Base-by-base conservation (phyloP, 169 alveolate species). In the Plasmodium yoelii region DNA sequence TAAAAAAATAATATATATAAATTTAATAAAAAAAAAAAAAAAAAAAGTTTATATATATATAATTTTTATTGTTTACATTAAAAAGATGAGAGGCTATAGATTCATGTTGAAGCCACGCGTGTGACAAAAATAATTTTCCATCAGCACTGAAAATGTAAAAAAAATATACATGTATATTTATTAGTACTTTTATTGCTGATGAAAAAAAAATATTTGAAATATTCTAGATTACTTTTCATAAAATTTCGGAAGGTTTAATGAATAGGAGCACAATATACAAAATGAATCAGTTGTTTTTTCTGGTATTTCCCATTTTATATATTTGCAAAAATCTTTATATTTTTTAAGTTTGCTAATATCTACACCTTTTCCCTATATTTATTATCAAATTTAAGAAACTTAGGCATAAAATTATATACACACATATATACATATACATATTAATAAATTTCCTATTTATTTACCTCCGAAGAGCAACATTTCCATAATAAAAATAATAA, bases 191-290 rank as follows among this genome's bases (percentile, higher is more conserved):
- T 6, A 18, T 15, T 10, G 6, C 24, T 34, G 61, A 10, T 24
- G 8, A 67, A 3, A 28, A 18, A 47, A 47, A 10, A 67, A n/a
- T 6, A 61, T 39, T 63, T 56, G 13, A 34, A 34, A 34, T 34
- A 34, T 34, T 4, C 57, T 2, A 28, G 15, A 47, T 67, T 67
- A 80, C 90, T 68, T 70, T 24, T 70, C 87, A 19, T 69, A 84
- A 84, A 84, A 84, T 51, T 84, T 84, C n/a, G 91, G 67, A 7
- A 84, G 87, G 22, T 57, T 84, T 44, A 84, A 64, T 13, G 91
- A 19, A 73, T 84, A 84, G 49, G 91, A 84, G 22, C 91, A 69
- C 19, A 84, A 63, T 15, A 69, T 18, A n/a, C 60, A 84, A 69
- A 84, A 69, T 13, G 87, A 67, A 34, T 69, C 55, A 9, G 87